phyloP scores from a whole-genome alignment of 2,329 filamentous ascomycete genomes.

The Orbilia brochopaga region DNA sequence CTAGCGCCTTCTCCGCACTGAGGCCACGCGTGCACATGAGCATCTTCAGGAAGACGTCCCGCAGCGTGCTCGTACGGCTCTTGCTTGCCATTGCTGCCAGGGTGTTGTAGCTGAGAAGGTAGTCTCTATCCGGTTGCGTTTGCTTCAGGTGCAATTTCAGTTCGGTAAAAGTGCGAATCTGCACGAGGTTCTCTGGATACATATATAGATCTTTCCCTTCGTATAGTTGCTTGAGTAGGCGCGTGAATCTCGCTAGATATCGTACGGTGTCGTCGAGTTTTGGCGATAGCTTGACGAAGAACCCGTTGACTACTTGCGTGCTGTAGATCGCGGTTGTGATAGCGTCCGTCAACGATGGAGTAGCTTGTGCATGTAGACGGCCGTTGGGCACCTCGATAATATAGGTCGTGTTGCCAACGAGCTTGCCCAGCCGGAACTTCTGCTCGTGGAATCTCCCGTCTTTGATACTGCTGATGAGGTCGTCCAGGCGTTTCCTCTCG shows the following conservation, averaged over 20 bases:
- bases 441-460: slow-evolving; percentile 84
- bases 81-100: slow-evolving; percentile 77
- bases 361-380: slow-evolving; percentile 10
- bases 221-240: slow-evolving; percentile 70
- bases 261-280: slow-evolving; percentile 79
- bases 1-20: slow-evolving; percentile 77
- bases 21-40: slow-evolving; percentile 79
- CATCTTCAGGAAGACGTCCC: slow-evolving; percentile 82
- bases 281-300: slow-evolving; percentile 76
- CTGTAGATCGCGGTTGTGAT: slow-evolving; percentile 76
- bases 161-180: slow-evolving; percentile 70
- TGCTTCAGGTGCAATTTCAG: slow-evolving; percentile 66
- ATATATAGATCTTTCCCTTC: slow-evolving; percentile 64
- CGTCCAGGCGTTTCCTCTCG: slow-evolving; percentile 79
- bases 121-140: slow-evolving; percentile 62
- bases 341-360: slow-evolving; percentile 60
- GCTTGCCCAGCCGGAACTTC: slow-evolving; percentile 77
- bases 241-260: slow-evolving; percentile 76
- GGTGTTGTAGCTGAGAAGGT: slow-evolving; percentile 72
- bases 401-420: slow-evolving; percentile 78
- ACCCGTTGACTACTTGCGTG: slow-evolving; percentile 78
- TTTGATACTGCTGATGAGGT: slow-evolving; percentile 79
- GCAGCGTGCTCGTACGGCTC: slow-evolving; percentile 73
- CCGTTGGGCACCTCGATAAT: slow-evolving; percentile 69
- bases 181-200: slow-evolving; percentile 70